phyloP scores from a whole-genome alignment of 2,329 filamentous ascomycete genomes.

The Blastomyces parvus region DNA sequence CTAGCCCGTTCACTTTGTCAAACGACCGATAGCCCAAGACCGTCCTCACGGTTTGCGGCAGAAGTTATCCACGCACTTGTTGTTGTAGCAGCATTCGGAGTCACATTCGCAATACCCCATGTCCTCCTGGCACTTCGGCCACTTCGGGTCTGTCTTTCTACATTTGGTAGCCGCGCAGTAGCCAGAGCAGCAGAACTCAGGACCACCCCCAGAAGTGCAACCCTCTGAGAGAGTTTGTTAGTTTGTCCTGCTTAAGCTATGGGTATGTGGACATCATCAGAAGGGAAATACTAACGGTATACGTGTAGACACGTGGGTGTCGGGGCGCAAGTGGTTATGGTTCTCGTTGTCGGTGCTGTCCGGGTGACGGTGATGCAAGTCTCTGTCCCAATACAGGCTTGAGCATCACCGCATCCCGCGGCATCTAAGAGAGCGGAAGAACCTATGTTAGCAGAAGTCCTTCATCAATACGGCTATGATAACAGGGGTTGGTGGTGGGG shows the following conservation, averaged over 20 bases:
- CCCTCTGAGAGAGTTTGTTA: not conserved
- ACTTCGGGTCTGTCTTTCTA: conserved; percentile 5
- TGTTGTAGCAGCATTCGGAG: conserved; percentile 6
- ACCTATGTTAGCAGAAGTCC: not conserved
- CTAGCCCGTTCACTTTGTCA: not conserved
- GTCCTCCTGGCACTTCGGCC: conserved; percentile 6
- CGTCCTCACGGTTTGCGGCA: not conserved
- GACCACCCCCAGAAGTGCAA: conserved; percentile 2
- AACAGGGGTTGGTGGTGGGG: not conserved
- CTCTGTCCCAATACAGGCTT: conserved; percentile 3
- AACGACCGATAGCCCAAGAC: not conserved
- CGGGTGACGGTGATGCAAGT: conserved; percentile 6
- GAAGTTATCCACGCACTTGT: not conserved
- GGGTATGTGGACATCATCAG: not conserved
- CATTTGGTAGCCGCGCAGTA: conserved; percentile 8
- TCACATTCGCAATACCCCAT: conserved; percentile 1
- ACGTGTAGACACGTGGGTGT: conserved; percentile 2
- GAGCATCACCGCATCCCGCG: not conserved
- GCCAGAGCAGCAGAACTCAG: not conserved
- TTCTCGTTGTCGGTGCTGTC: conserved; percentile 1
- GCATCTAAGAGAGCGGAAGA: not conserved
- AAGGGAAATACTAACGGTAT: conserved; percentile 3
- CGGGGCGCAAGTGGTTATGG: conserved; percentile 3
- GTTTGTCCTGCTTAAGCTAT: not conserved
- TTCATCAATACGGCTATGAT: not conserved